Evolutionary conservation across 148 eudicot genomes (phyloP), one percentile per base, ranked within the genome.

Genomic region (Pharnaceum exiguum): DNA sequence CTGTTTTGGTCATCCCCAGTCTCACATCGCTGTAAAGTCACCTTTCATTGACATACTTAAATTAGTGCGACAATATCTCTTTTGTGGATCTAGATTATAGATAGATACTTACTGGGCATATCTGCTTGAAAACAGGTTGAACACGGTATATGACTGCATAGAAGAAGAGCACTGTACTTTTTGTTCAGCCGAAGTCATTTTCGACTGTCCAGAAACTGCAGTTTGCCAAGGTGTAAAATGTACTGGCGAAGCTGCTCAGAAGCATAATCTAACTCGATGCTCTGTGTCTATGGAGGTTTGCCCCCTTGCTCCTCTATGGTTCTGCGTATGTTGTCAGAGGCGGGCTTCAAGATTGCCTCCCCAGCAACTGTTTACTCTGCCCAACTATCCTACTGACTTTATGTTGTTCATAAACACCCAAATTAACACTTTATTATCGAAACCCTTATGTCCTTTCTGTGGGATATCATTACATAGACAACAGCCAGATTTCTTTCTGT

Each of bases 381-480:
- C 56, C 1, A 9, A 47, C 33, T 72, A 59, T 63, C 95, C 88
- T 55, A 50, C 64, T 6, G 82, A 76, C 50, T 45, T 56, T 28
- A 27, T 31, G 37, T 60, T 72, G 9, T 65, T 54, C 11, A 13
- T 57, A 10, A 31, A 67, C 37, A 55, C 71, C 36, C 43, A 51
- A 40, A 29, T 58, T 12, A 33, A 36, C 17, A 68, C 51, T 22
- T 51, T 63, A 31, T 35, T 48, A 7, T 57, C 77, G 23, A 74
- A 50, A 51, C 98, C 96, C 23, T 59, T 63, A 26, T 91, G 98
- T 67, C 96, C 89, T 55, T 81, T 91, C 51, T 91, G 98, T 69
- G 98, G 96, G 73, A 79, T 91, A 63, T 68, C 85, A 30, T 61
- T 88, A 19, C 88, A 85, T 67, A 88, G 88, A 75, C 66, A 57